These are phyloP conservation scores for Rhodotorula sp. DNA, from an alignment of 1,284 basidiomycete genomes.

Conservation along the genomic window DNA sequence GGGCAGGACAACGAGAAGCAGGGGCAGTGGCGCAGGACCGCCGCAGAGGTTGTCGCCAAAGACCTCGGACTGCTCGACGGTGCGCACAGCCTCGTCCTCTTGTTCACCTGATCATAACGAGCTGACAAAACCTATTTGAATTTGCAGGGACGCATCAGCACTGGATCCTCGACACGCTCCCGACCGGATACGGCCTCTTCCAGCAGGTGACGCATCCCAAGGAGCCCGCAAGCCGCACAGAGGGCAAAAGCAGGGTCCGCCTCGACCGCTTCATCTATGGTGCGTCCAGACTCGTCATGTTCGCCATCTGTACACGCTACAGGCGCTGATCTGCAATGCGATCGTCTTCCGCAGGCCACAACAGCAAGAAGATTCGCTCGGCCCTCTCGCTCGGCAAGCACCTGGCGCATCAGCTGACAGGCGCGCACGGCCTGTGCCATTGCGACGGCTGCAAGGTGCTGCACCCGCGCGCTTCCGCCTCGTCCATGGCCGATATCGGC, in stretches of 20 bases:
- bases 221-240: neutral
- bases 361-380: slow-evolving; percentile 37
- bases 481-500: slow-evolving; percentile 4
- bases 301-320: neutral
- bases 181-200: slow-evolving; percentile 34
- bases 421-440: slow-evolving; percentile 9
- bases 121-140: neutral
- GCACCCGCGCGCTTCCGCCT: neutral
- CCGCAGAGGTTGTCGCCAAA: slow-evolving; percentile 28
- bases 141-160: slow-evolving; percentile 9
- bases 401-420: slow-evolving; percentile 19
- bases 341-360: slow-evolving; percentile 15
- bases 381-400: slow-evolving; percentile 39
- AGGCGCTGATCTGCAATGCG: too few relatives aligned
- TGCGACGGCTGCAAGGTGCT: slow-evolving; percentile 39
- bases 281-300: slow-evolving; percentile 1
- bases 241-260: slow-evolving; percentile 12
- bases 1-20: slow-evolving; percentile 24
- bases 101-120: neutral
- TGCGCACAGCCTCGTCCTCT: slow-evolving; percentile 3
- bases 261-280: slow-evolving; percentile 39
- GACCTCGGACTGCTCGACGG: slow-evolving; percentile 26
- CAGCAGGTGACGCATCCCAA: slow-evolving; percentile 38
- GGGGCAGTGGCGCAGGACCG: slow-evolving; percentile 29
- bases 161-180: slow-evolving; percentile 32